phyloP scores from a whole-genome alignment of 805 yeast species.

The Kluyveromyces nonfermentans region DNA sequence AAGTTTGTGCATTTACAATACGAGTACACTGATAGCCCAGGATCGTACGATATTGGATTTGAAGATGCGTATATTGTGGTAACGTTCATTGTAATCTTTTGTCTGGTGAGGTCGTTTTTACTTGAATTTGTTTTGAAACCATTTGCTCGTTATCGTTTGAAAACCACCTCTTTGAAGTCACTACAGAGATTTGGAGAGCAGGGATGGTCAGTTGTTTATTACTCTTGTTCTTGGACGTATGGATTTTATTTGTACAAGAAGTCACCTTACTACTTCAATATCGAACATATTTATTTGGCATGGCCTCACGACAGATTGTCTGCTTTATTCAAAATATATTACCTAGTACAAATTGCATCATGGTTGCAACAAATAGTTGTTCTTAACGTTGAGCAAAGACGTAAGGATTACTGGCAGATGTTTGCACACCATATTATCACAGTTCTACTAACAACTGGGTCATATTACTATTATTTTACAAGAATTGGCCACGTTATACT shows the following conservation, averaged over 20 bases:
- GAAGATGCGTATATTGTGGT: constrained; percentile 48
- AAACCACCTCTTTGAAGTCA: constrained; percentile 42
- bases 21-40: constrained; percentile 16
- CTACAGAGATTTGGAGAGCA: constrained; percentile 75
- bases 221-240: constrained; percentile 40
- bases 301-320: constrained; percentile 70
- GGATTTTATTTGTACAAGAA: constrained; percentile 51
- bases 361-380: constrained; percentile 79
- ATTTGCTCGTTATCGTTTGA: constrained; percentile 34
- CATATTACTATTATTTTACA: constrained; percentile 63
- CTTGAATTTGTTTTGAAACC: constrained; percentile 54
- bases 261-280: constrained; percentile 51
- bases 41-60: constrained; percentile 43
- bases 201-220: constrained; percentile 66
- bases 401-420: constrained; percentile 85
- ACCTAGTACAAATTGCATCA: constrained; percentile 59
- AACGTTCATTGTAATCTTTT: constrained; percentile 45
- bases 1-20: constrained; percentile 38
- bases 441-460: constrained; percentile 52
- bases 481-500: constrained; percentile 73
- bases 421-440: constrained; percentile 83
- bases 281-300: constrained; percentile 47
- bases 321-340: constrained; percentile 51
- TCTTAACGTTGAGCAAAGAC: constrained; percentile 62
- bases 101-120: constrained; percentile 48